These are phyloP conservation scores for Hypericum perforatum DNA, from an alignment of 345 rosid genomes.

Conservation along the genomic window DNA sequence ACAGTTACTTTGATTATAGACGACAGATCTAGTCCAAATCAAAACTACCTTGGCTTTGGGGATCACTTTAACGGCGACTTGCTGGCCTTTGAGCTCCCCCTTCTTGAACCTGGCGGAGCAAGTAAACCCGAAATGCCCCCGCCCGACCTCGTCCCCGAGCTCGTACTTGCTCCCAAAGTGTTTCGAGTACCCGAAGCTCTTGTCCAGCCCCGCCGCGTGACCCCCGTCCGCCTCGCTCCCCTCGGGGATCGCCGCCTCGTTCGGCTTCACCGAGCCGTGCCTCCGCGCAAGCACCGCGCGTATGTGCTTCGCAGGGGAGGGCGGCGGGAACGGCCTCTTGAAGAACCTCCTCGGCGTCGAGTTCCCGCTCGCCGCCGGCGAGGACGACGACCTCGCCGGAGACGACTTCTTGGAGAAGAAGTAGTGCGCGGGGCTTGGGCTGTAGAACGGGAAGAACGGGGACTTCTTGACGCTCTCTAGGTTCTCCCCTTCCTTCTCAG, in stretches of 20 bases:
- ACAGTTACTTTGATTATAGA: too few species aligned
- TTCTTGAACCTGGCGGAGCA: constrained; percentile 87
- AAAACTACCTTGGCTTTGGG: constrained; percentile 72
- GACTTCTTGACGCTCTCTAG: constrained; percentile 17
- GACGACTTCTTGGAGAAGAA: constrained; percentile 72
- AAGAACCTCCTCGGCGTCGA: constrained; percentile 74
- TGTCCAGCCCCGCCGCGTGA: constrained; percentile 50
- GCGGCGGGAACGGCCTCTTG: constrained; percentile 75
- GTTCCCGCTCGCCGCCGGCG: constrained; percentile 55
- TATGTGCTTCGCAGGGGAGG: constrained; percentile 91
- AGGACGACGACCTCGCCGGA: constrained; percentile 60
- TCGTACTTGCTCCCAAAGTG: constrained; percentile 56
- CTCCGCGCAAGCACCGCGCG: constrained; percentile 56
- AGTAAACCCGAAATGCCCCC: constrained; percentile 98
- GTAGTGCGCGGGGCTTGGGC: constrained; percentile 82
- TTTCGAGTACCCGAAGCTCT: constrained; percentile 82
- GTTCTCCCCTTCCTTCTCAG: constrained; percentile 19
- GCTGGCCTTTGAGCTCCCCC: constrained; percentile 75
- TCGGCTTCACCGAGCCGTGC: constrained; percentile 36
- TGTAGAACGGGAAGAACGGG: constrained; percentile 74
- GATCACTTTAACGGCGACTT: constrained; percentile 89
- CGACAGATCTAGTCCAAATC: not conserved
- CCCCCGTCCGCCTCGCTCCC: constrained; percentile 49
- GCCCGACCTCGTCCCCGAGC: constrained; percentile 77
- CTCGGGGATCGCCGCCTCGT: constrained; percentile 25